Conservation (phyloP, 2,329 filamentous ascomycete species). For the Aotearoamyces nothofagi region DNA sequence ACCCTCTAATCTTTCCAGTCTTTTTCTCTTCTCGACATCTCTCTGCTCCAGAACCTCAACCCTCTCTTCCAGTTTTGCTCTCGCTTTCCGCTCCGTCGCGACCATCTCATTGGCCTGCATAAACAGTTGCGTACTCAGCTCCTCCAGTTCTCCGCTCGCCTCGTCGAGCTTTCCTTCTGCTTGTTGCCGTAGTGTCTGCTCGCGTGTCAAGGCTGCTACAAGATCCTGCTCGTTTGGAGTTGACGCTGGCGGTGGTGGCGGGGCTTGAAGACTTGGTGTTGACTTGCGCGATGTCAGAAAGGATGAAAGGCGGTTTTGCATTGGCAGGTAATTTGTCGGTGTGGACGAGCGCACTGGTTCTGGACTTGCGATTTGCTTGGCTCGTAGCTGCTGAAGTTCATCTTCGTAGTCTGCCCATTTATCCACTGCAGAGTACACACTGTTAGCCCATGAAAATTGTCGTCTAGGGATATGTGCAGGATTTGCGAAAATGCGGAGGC, state of each 20-base stretch:
- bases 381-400: conserved; percentile 48
- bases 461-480: neutral
- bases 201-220: conserved; percentile 46
- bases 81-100: conserved; percentile 54
- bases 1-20: conserved; percentile 56
- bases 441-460: conserved; percentile 2
- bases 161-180: conserved; percentile 54
- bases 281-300: conserved; percentile 35
- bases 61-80: conserved; percentile 56
- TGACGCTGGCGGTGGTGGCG: conserved; percentile 8
- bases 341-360: conserved; percentile 23
- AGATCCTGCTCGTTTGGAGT: conserved; percentile 28
- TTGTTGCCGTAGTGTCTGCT: conserved; percentile 49
- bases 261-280: conserved; percentile 13
- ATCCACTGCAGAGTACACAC: conserved; percentile 30
- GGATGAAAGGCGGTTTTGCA: conserved; percentile 22
- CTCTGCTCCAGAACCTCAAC: conserved; percentile 53
- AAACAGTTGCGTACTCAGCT: conserved; percentile 61
- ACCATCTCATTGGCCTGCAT: conserved; percentile 84
- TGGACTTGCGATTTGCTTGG: conserved; percentile 21
- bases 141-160: conserved; percentile 61
- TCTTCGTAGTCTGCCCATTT: conserved; percentile 70
- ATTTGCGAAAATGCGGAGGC: conserved; percentile 1
- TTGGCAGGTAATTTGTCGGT: conserved; percentile 15
- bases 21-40: conserved; percentile 51